These are phyloP conservation scores for Eutrema heterophyllum DNA, from an alignment of 345 rosid species.

Conservation along the genomic window DNA sequence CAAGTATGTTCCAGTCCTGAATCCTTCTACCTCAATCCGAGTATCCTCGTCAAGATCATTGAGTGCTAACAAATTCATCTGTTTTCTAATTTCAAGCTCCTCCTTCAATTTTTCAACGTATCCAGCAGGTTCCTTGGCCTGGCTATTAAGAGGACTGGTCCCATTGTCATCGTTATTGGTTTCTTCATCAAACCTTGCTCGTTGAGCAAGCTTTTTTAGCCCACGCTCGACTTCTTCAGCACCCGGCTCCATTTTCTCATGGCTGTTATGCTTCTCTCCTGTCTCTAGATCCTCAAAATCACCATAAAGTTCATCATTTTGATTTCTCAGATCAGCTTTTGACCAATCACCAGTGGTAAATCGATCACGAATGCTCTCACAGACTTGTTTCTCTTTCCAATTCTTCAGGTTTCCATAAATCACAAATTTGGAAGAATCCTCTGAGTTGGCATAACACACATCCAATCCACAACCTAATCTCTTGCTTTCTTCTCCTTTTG, in stretches of 20 bases:
- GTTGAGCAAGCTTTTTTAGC: slow-evolving; percentile 66
- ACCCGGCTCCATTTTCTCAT: slow-evolving; percentile 28
- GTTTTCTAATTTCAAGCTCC: slow-evolving; percentile 65
- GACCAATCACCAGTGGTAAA: slow-evolving; percentile 85
- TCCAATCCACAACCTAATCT: slow-evolving; percentile 31
- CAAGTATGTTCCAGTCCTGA: slow-evolving; percentile 61
- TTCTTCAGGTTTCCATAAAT: slow-evolving; percentile 37
- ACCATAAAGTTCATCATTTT: slow-evolving; percentile 40
- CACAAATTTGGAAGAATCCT: slow-evolving; percentile 59
- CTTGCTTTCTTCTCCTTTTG: slow-evolving; percentile 59
- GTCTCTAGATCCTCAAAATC: slow-evolving; percentile 90
- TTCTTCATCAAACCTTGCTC: slow-evolving; percentile 67
- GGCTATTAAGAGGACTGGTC: slow-evolving; percentile 28
- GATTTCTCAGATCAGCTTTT: slow-evolving; percentile 56
- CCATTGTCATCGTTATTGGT: slow-evolving; percentile 49
- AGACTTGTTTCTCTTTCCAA: slow-evolving; percentile 53
- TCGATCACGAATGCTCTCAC: slow-evolving; percentile 61
- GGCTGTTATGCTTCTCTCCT: slow-evolving; percentile 44
- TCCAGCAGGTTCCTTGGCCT: slow-evolving; percentile 45
- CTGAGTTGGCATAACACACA: slow-evolving; percentile 32
- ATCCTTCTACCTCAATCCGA: slow-evolving; percentile 73
- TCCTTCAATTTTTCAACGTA: slow-evolving; percentile 70
- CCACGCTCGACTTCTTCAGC: slow-evolving; percentile 42
- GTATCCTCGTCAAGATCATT: slow-evolving; percentile 68
- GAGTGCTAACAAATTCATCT: slow-evolving; percentile 64